Conservation (phyloP, 345 rosid genomes). For the Corymbia maculata region DNA sequence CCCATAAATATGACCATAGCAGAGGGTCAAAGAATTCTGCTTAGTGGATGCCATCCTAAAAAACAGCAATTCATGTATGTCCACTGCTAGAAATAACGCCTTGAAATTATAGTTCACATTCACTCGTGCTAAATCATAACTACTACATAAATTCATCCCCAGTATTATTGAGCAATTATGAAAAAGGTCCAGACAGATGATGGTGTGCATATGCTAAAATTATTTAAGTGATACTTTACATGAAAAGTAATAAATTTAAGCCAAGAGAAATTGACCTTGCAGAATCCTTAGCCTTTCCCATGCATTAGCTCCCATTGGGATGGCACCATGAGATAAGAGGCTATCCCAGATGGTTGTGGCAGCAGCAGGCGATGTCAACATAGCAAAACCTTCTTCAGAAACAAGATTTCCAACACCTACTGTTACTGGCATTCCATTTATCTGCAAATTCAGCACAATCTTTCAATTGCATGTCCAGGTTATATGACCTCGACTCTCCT, state of each 20-base stretch:
- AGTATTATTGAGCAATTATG: background rate
- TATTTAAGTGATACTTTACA: background rate
- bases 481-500: background rate
- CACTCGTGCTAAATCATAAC: background rate
- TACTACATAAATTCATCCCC: background rate
- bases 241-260: background rate
- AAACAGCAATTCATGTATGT: background rate
- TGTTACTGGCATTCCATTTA: conserved; percentile 71
- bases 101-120: background rate
- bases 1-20: background rate
- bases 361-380: conserved; percentile 65
- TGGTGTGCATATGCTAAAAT: background rate
- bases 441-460: conserved; percentile 21
- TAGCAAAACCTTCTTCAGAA: conserved; percentile 66
- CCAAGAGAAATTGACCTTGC: conserved; percentile 26
- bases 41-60: background rate
- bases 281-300: conserved; percentile 85
- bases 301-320: conserved; percentile 84
- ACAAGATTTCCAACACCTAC: conserved; percentile 67
- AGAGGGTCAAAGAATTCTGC: background rate
- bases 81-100: background rate
- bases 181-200: background rate
- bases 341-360: conserved; percentile 68
- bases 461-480: background rate
- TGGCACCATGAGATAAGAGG: conserved; percentile 66